These are phyloP conservation scores for Diaporthe sp. DNA, from an alignment of 2,329 filamentous ascomycete genomes.

Conservation along the genomic window DNA sequence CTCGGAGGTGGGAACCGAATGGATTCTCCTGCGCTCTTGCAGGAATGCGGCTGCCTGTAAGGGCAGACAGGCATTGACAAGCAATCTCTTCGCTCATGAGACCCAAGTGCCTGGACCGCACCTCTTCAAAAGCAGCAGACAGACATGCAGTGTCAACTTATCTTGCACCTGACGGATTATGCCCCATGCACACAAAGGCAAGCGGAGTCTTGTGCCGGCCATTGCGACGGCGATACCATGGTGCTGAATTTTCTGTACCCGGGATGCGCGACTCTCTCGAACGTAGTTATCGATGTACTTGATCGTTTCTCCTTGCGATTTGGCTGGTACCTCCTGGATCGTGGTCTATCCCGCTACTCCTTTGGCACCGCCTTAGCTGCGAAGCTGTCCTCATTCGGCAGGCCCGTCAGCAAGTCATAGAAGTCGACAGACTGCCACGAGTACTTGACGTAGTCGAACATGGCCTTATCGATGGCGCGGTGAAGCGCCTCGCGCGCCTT, in stretches of 20 bases:
- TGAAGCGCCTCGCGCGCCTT: conserved; percentile 1
- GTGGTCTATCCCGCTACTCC: neutral
- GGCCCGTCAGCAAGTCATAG: neutral
- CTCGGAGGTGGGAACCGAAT: neutral
- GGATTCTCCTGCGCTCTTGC: neutral
- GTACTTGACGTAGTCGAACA: conserved; percentile 17
- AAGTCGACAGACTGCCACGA: neutral
- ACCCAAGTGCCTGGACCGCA: neutral
- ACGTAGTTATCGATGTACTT: neutral
- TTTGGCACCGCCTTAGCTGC: neutral
- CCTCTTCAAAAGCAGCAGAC: neutral
- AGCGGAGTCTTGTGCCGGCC: neutral
- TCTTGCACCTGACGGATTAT: neutral
- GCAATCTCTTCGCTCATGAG: neutral
- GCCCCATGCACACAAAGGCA: neutral
- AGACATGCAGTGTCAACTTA: neutral
- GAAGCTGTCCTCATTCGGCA: conserved; percentile 11
- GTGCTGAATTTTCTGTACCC: neutral
- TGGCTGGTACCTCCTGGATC: neutral
- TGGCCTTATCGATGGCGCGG: conserved; percentile 15
- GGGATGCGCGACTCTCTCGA: neutral
- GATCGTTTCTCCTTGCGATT: neutral
- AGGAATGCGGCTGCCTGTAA: neutral
- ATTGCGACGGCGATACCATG: neutral
- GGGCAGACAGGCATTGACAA: neutral